Percentiles rank a stretch among this genome's conserved stretches.
Conservation (phyloP, 345 rosid species). For the Gynandropsis gynandra region DNA sequence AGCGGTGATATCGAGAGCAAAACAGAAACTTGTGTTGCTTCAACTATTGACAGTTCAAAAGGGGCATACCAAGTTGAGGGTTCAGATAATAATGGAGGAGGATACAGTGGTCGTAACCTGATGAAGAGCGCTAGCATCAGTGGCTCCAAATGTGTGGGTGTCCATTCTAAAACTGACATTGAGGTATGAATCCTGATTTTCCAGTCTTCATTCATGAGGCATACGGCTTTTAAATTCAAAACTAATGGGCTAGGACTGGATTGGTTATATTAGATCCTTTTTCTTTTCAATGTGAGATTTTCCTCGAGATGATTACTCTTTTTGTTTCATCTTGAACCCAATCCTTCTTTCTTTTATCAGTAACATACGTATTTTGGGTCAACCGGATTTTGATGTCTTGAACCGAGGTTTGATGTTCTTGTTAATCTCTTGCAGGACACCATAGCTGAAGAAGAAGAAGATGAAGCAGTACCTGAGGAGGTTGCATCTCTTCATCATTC, state of each 20-base stretch:
- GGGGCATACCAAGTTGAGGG: slow-evolving; percentile 29
- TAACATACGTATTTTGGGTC: no score
- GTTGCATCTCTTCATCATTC: slow-evolving; percentile 28
- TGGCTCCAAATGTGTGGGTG: slow-evolving; percentile 78
- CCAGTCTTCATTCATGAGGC: no score
- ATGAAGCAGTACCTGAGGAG: slow-evolving; percentile 19
- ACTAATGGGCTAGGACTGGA: no score
- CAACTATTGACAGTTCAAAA: slow-evolving; percentile 42
- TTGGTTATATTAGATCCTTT: no score
- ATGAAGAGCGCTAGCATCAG: slow-evolving; percentile 96
- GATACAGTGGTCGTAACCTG: slow-evolving; percentile 56
- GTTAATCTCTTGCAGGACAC: slow-evolving; percentile 22
- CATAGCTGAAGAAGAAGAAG: slow-evolving; percentile 27
- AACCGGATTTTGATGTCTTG: slow-evolving; percentile 6
- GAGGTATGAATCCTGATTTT: slow-evolving; percentile 42
- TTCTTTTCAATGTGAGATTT: no score
- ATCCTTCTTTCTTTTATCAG: no score
- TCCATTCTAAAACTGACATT: slow-evolving; percentile 36
- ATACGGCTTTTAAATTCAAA: no score
- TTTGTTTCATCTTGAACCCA: no score
- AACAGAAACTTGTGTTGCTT: slow-evolving; percentile 42
- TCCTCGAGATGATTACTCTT: no score
- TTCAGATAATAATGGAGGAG: slow-evolving; percentile 36
- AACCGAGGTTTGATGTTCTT: slow-evolving; percentile 10
- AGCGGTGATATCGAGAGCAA: slow-evolving; percentile 39